A percentile compares a stretch with the other conserved stretches of the same genome.
Evolutionary conservation across 306 rosid genomes (phyloP).

Genomic region (Amphicarpaea edgeworthii): DNA sequence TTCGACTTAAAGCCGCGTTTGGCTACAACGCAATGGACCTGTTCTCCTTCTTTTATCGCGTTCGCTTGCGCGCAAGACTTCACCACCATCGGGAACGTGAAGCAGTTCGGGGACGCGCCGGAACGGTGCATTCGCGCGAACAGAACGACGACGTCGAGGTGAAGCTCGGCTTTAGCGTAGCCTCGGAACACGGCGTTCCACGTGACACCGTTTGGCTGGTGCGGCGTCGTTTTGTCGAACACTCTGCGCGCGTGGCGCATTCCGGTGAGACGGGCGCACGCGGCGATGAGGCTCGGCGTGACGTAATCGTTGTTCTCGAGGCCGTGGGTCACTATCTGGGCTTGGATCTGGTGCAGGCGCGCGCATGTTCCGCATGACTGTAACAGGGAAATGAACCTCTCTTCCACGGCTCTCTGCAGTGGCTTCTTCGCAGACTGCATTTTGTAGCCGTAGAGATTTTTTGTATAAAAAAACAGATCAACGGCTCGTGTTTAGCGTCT

Average conservation of each 20-base stretch:
- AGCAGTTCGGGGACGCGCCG: conserved; percentile 61
- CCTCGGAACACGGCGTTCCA: conserved; percentile 80
- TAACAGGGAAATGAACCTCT: conserved; percentile 63
- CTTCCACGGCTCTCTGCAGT: conserved; percentile 57
- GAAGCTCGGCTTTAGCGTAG: conserved; percentile 46
- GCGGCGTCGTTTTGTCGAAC: conserved; percentile 63
- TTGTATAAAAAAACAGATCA: neutral
- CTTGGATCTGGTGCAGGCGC: conserved; percentile 62
- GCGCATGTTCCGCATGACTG: conserved; percentile 68
- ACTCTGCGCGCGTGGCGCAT: conserved; percentile 59
- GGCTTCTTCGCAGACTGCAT: conserved; percentile 46
- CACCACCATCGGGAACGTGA: conserved; percentile 69
- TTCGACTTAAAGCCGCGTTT: conserved; percentile 67
- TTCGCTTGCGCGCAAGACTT: conserved; percentile 61
- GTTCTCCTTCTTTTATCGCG: conserved; percentile 66
- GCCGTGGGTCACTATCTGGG: conserved; percentile 63
- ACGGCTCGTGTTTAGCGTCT: neutral
- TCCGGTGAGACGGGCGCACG: conserved; percentile 50
- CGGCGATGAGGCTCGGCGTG: conserved; percentile 54
- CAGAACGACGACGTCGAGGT: conserved; percentile 56
- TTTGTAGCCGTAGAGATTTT: neutral
- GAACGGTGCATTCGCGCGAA: conserved; percentile 56
- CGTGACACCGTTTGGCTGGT: conserved; percentile 58
- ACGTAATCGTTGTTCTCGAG: conserved; percentile 57
- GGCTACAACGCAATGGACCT: conserved; percentile 61